A percentile compares a stretch with the other conserved stretches of the same genome.
Conservation (phyloP, 331 rosid genomes). For the Malus hybrid region DNA sequence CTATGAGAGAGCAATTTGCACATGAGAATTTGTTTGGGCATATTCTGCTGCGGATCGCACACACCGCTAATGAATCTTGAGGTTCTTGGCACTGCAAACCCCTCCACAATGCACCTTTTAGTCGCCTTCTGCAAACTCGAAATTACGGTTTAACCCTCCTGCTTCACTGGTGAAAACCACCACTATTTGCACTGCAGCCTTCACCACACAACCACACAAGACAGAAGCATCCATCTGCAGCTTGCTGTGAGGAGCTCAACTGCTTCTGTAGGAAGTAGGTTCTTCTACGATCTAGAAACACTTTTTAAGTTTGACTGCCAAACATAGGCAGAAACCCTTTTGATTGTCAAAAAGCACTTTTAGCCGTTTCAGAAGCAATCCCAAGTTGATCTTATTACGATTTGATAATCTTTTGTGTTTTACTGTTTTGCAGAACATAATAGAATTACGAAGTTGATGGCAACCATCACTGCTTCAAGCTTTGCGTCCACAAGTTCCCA, state of each 20-base stretch:
- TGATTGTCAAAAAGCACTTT: not conserved
- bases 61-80: constrained; percentile 23
- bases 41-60: constrained; percentile 14
- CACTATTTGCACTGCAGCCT: not conserved
- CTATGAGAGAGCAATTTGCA: not conserved
- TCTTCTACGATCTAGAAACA: not conserved
- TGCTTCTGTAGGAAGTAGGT: not conserved
- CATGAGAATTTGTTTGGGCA: not conserved
- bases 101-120: not conserved
- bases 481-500: constrained; percentile 30
- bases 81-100: constrained; percentile 10
- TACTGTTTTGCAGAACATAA: constrained; percentile 7
- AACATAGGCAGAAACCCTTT: not conserved
- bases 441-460: constrained; percentile 24
- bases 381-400: no score
- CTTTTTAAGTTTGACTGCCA: not conserved
- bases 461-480: constrained; percentile 40
- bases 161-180: not conserved
- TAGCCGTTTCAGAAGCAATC: no score
- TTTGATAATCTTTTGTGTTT: not conserved
- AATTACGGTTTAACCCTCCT: not conserved
- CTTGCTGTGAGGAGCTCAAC: not conserved
- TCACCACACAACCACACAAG: not conserved
- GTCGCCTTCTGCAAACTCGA: constrained; percentile 23
- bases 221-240: not conserved